Evolutionary conservation across 2,329 filamentous ascomycete genomes (phyloP).

Genomic region (Fusarium nygamai): DNA sequence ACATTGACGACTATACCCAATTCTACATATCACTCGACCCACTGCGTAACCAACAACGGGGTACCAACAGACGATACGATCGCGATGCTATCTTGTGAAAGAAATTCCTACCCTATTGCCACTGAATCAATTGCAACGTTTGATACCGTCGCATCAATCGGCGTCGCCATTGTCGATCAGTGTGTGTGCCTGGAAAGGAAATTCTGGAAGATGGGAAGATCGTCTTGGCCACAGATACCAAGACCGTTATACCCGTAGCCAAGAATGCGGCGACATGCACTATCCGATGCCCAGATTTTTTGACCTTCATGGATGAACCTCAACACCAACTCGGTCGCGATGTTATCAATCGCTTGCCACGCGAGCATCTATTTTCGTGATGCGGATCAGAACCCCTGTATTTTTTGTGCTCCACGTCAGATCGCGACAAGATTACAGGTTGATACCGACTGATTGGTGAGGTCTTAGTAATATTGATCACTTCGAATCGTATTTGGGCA

Average conservation of each 20-base stretch:
- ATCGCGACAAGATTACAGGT: neutral
- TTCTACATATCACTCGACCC: neutral
- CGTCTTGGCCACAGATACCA: neutral
- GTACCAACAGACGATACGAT: neutral
- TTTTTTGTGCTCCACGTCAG: neutral
- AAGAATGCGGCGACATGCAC: neutral
- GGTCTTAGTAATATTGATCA: neutral
- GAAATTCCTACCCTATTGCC: neutral
- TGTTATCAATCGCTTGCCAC: constrained; percentile 17
- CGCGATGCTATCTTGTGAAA: neutral
- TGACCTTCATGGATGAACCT: neutral
- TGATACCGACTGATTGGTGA: neutral
- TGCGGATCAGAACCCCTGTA: constrained; percentile 5
- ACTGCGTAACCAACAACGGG: neutral
- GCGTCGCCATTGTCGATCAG: constrained; percentile 4
- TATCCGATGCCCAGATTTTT: neutral
- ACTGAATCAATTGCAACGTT: neutral
- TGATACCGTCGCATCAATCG: neutral
- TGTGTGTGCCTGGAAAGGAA: neutral
- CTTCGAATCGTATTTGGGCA: neutral
- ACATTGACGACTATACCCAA: constrained; percentile 4
- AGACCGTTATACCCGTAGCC: neutral
- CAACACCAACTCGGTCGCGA: neutral
- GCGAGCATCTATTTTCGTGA: neutral
- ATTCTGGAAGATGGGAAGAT: constrained; percentile 7